Percentiles rank a stretch among this genome's conserved stretches.
phyloP scores from a whole-genome alignment of 2,329 filamentous ascomycete species.

The Westerdykella ornata region DNA sequence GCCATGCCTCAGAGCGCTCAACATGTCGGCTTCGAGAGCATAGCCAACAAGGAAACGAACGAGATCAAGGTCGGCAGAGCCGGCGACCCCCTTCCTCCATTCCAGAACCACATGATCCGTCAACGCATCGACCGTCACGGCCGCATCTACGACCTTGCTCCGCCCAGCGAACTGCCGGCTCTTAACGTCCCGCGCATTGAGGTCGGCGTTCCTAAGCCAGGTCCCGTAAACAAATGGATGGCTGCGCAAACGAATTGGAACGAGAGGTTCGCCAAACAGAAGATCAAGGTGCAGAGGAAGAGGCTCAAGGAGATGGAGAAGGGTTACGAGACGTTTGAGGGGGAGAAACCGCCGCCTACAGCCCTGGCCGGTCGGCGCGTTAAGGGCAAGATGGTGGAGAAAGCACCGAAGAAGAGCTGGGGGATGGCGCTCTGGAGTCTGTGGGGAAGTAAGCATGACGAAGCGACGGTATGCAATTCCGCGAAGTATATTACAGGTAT shows the following conservation, averaged over 20 bases:
- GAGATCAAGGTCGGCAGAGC: slow-evolving; percentile 63
- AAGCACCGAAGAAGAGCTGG: slow-evolving; percentile 60
- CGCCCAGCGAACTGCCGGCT: slow-evolving; percentile 58
- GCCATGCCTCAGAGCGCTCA: slow-evolving; percentile 11
- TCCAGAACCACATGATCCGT: slow-evolving; percentile 83
- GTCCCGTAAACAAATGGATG: slow-evolving; percentile 78
- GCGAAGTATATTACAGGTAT: too few species aligned
- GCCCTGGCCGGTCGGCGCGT: slow-evolving; percentile 68
- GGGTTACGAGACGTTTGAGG: slow-evolving; percentile 63
- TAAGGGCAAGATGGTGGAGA: slow-evolving; percentile 42
- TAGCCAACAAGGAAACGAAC: slow-evolving; percentile 10
- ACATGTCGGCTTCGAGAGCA: slow-evolving; percentile 16
- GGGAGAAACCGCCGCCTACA: slow-evolving; percentile 74
- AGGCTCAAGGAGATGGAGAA: slow-evolving; percentile 64
- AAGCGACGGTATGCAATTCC: slow-evolving; percentile 53
- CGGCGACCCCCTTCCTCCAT: slow-evolving; percentile 73
- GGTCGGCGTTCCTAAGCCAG: slow-evolving; percentile 73
- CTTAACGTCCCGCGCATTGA: slow-evolving; percentile 57
- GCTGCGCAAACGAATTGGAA: slow-evolving; percentile 68
- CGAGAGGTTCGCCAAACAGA: slow-evolving; percentile 60
- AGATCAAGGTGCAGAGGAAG: slow-evolving; percentile 64
- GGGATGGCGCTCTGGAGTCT: slow-evolving; percentile 77
- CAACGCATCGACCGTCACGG: slow-evolving; percentile 79
- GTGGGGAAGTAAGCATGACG: slow-evolving; percentile 86
- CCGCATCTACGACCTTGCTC: slow-evolving; percentile 60